Percentiles rank a stretch among this genome's conserved stretches.
These are phyloP conservation scores for Gyrodon lividus DNA, from an alignment of 768 basidiomycete species.

Conservation along the genomic window DNA sequence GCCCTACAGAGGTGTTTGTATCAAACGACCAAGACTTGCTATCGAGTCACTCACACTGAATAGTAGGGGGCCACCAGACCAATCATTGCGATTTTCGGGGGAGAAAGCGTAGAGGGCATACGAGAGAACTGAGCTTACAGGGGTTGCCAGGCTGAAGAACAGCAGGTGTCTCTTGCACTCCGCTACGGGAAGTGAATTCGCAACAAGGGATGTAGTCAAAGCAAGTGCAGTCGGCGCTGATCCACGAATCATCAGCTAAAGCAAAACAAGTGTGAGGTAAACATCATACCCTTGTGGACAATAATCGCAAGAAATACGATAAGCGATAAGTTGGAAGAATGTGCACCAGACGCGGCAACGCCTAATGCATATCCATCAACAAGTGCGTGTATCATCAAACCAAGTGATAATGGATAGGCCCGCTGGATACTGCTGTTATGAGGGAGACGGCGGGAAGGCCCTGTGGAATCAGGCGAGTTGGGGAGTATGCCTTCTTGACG, in stretches of 20 bases:
- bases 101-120: conserved; percentile 61
- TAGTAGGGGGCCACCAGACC: conserved; percentile 77
- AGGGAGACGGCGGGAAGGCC: conserved; percentile 5
- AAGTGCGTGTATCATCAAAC: conserved; percentile 82
- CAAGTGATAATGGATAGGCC: conserved; percentile 77
- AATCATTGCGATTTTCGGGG: conserved; percentile 40
- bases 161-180: conserved; percentile 75
- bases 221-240: conserved; percentile 90
- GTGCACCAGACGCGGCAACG: conserved; percentile 55
- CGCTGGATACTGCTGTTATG: conserved; percentile 31
- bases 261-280: not conserved
- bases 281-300: conserved; percentile 76
- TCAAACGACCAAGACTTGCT: not conserved
- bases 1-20: conserved; percentile 47
- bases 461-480: conserved; percentile 12
- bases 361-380: conserved; percentile 94
- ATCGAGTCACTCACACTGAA: conserved; percentile 63
- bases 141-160: conserved; percentile 83
- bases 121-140: conserved; percentile 75
- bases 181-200: conserved; percentile 62
- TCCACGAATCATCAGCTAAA: conserved; percentile 10
- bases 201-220: conserved; percentile 80
- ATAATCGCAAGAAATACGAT: conserved; percentile 90
- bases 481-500: conserved; percentile 34
- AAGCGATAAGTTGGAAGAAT: conserved; percentile 57